phyloP scores from a whole-genome alignment of 345 rosid species.

The Melastoma malabathricum region DNA sequence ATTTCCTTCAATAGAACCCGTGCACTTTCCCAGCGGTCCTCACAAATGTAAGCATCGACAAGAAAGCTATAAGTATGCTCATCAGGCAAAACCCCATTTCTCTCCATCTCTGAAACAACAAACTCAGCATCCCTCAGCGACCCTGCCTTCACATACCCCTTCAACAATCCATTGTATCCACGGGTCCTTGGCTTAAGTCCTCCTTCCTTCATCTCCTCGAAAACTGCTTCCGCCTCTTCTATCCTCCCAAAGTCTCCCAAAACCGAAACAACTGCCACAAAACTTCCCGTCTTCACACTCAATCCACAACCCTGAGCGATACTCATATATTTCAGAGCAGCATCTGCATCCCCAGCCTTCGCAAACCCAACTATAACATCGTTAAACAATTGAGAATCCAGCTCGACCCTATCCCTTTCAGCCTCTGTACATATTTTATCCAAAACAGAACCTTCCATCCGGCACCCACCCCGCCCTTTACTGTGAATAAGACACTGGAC shows the following conservation, averaged over 20 bases:
- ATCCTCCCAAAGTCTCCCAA: constrained; percentile 56
- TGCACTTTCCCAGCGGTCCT: constrained; percentile 93
- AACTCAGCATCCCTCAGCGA: constrained; percentile 64
- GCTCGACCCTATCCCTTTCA: constrained; percentile 60
- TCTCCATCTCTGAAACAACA: constrained; percentile 84
- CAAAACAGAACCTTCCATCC: constrained; percentile 50
- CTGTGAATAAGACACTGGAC: constrained; percentile 55
- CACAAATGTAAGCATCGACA: constrained; percentile 78
- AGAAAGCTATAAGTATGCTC: constrained; percentile 76
- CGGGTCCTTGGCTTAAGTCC: constrained; percentile 62
- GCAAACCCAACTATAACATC: constrained; percentile 81
- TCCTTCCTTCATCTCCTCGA: constrained; percentile 75
- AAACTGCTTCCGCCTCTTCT: constrained; percentile 81
- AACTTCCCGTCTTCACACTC: constrained; percentile 46
- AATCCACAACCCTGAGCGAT: constrained; percentile 66
- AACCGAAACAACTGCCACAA: constrained; percentile 47
- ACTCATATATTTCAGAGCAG: constrained; percentile 55
- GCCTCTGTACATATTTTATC: constrained; percentile 56
- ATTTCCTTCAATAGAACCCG: constrained; percentile 86
- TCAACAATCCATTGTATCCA: constrained; percentile 81
- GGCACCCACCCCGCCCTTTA: constrained; percentile 14
- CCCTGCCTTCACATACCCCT: constrained; percentile 69
- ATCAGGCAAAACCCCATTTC: constrained; percentile 67
- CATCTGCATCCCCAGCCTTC: constrained; percentile 53
- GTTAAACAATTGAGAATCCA: constrained; percentile 63